phyloP scores from a whole-genome alignment of 306 rosid species.

The Gastrolobium villosum region DNA sequence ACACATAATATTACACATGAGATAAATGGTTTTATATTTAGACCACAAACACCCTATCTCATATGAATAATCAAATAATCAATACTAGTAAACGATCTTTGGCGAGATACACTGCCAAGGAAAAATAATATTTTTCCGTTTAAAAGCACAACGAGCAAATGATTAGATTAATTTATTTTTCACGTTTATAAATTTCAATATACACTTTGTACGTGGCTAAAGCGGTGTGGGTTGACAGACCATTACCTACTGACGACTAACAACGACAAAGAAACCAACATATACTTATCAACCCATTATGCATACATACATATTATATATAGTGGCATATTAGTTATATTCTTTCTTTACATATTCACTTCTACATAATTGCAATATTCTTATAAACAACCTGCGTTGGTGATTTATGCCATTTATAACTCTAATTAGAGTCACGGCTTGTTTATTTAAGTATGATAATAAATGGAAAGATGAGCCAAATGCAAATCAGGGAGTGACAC shows the following conservation, averaged over 20 bases:
- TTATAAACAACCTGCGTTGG: background rate
- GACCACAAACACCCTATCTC: no score
- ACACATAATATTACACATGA: no score
- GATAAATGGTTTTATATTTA: no score
- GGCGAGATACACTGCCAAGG: no score
- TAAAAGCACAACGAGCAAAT: background rate
- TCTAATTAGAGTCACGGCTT: background rate
- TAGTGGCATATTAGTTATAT: constrained; percentile 1
- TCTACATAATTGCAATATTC: background rate
- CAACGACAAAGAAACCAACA: background rate
- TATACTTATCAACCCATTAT: background rate
- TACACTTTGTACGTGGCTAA: background rate
- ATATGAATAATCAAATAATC: no score
- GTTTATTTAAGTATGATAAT: background rate
- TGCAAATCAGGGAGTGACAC: constrained; percentile 33
- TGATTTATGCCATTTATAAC: background rate
- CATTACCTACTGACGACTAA: background rate
- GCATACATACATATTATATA: no score
- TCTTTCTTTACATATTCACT: background rate
- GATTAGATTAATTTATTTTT: background rate
- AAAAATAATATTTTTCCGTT: no score
- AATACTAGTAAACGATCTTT: background rate
- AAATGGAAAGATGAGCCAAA: background rate
- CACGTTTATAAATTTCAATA: background rate
- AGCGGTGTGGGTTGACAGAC: background rate